These are phyloP conservation scores for Silene vulgaris DNA, from an alignment of 179 eudicot species.

Conservation along the genomic window DNA sequence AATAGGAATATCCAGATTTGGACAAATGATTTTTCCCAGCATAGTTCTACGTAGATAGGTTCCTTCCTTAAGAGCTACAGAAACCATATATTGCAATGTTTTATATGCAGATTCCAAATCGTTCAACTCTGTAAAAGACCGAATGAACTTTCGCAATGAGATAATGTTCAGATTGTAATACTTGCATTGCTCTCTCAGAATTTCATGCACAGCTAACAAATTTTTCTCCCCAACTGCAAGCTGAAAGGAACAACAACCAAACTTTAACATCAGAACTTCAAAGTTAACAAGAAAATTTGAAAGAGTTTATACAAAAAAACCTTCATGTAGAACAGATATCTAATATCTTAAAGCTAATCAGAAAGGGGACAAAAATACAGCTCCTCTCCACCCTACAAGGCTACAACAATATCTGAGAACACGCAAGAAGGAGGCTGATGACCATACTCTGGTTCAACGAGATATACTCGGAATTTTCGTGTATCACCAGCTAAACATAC, in stretches of 20 bases:
- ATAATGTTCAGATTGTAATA: constrained; percentile 44
- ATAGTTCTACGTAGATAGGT: constrained; percentile 27
- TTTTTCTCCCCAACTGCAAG: constrained; percentile 87
- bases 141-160: constrained; percentile 56
- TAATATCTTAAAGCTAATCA: neutral
- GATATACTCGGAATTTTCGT: neutral
- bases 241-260: constrained; percentile 43
- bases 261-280: constrained; percentile 11
- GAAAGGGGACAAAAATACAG: neutral
- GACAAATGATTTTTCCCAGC: constrained; percentile 37
- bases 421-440: neutral
- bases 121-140: constrained; percentile 60
- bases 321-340: constrained; percentile 3
- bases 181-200: constrained; percentile 65
- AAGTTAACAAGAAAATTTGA: neutral
- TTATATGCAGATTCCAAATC: constrained; percentile 62
- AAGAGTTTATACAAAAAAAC: neutral
- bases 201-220: constrained; percentile 60
- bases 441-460: too few relatives aligned
- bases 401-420: neutral
- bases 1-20: constrained; percentile 68
- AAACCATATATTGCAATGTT: constrained; percentile 65
- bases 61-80: constrained; percentile 42
- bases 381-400: neutral
- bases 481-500: neutral